Base-by-base conservation (phyloP, 306 rosid genomes). In the Pterocarpus macrocarpus region DNA sequence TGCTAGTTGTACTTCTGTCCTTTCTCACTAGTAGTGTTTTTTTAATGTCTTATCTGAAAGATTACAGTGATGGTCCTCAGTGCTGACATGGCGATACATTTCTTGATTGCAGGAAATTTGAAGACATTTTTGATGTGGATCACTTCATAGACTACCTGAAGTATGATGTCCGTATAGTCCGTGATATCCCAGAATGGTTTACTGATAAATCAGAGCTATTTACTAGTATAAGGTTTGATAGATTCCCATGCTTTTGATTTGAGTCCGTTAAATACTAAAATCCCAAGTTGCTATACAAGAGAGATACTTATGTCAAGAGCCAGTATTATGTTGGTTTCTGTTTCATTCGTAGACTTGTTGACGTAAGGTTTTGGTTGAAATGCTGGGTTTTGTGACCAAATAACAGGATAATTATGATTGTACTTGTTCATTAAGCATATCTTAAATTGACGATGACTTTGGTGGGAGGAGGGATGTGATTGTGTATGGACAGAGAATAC, bases 101-200 rank as follows among this genome's bases (percentile, higher is more conserved):
- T 53, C 57, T 47, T 57, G 36, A 28, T 75, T 90, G 86, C 98
- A 96, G 99, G 89, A 96, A 96, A 81, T 96, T 96, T 81, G 97
- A 93, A 85, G 98, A 96, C 80, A 96, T 96, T 84, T 96, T 96
- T 88, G 97, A 96, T 69, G 97, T 96, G 76, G 97, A 93, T 80
- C 99, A 96, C 89, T 96, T 96, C 87, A 96, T 96, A 86, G 95
- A 89, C 87, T 96, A 96, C 85, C 87, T 96, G 83, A 96, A 90
- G 86, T 84, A 93, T 87, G 99, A 96, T 59, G 98, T 96, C 43
- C 91, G 88, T 16, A 93, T 96, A 76, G 97, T 96, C 80, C 99
- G 97, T 73, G 98, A 93, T 84, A 96, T 93, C 75, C 99, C 99
- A 2, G 90, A 86, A 47, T 96, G 99, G 99, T 96, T 96, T 86